Conservation (phyloP, 2,329 filamentous ascomycete genomes). For the Plectosphaerella cucumerina region DNA sequence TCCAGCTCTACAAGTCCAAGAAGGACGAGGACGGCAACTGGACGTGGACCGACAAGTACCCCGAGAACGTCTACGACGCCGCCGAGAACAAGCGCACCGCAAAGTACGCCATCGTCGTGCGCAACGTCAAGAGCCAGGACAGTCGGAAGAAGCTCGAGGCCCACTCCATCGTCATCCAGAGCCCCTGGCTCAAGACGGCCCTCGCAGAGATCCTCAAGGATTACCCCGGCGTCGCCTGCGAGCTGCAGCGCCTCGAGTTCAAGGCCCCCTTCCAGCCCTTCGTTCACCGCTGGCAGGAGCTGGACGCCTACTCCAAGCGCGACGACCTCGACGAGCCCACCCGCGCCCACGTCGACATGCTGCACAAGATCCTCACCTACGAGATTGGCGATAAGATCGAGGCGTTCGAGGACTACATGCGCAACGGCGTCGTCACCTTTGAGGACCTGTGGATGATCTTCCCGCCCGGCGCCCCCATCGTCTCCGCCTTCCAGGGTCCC, state of each 20-base stretch:
- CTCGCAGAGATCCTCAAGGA: slow-evolving; percentile 50
- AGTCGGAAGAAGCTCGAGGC: slow-evolving; percentile 56
- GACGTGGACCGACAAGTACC: slow-evolving; percentile 53
- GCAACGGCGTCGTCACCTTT: slow-evolving; percentile 49
- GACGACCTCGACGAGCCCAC: slow-evolving; percentile 36
- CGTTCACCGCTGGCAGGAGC: slow-evolving; percentile 58
- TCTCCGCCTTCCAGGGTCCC: slow-evolving; percentile 32
- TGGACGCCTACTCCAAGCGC: slow-evolving; percentile 36
- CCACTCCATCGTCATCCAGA: slow-evolving; percentile 62
- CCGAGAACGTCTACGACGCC: slow-evolving; percentile 48
- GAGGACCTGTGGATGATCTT: slow-evolving; percentile 52
- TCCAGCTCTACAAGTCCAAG: slow-evolving; percentile 35
- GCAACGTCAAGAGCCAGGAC: slow-evolving; percentile 53
- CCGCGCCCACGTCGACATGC: slow-evolving; percentile 40
- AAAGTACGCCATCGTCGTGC: slow-evolving; percentile 56
- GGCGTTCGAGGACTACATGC: slow-evolving; percentile 44
- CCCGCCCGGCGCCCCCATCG: slow-evolving; percentile 38
- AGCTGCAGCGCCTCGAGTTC: slow-evolving; percentile 58
- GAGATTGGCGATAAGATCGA: slow-evolving; percentile 48
- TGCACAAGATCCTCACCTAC: slow-evolving; percentile 41
- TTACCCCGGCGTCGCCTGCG: slow-evolving; percentile 57
- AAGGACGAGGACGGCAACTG: slow-evolving; percentile 44
- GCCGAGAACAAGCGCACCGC: slow-evolving; percentile 59
- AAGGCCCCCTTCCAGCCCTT: slow-evolving; percentile 57
- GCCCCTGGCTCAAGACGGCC: slow-evolving; percentile 53